These are phyloP conservation scores for Nakazawaea sp. DNA, from an alignment of 805 yeast genomes.

Conservation along the genomic window DNA sequence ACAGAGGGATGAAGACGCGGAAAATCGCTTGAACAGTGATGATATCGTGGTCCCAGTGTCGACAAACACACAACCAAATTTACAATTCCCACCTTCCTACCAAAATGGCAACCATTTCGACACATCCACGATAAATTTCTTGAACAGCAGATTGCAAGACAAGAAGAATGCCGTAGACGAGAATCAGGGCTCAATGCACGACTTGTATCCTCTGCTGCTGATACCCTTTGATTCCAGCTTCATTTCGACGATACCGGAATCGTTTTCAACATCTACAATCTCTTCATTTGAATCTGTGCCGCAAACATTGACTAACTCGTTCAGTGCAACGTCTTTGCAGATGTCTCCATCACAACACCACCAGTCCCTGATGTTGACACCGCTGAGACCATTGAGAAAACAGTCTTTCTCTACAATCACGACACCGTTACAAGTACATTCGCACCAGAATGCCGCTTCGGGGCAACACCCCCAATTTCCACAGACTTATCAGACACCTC, in stretches of 20 bases:
- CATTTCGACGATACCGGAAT: slow-evolving; percentile 19
- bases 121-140: slow-evolving; percentile 1
- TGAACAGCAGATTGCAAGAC: slow-evolving; percentile 5
- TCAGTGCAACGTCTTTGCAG: slow-evolving; percentile 12
- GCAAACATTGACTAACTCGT: slow-evolving; percentile 17
- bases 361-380: slow-evolving; percentile 28
- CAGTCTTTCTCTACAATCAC: slow-evolving; percentile 14
- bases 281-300: slow-evolving; percentile 25
- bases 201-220: slow-evolving; percentile 9
- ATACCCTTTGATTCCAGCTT: slow-evolving; percentile 9
- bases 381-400: slow-evolving; percentile 22
- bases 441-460: too few species aligned
- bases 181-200: neutral
- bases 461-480: too few species aligned
- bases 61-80: slow-evolving; percentile 14
- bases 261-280: slow-evolving; percentile 25
- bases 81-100: slow-evolving; percentile 19
- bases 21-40: slow-evolving; percentile 5
- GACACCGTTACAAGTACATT: slow-evolving; percentile 28
- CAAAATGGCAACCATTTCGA: neutral
- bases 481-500: slow-evolving; percentile 17
- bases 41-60: slow-evolving; percentile 10
- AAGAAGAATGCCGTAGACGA: neutral
- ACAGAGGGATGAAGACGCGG: neutral
- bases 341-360: slow-evolving; percentile 15